Evolutionary conservation across 2,329 filamentous ascomycete genomes (phyloP).

Genomic region (Claviceps purpurea): DNA sequence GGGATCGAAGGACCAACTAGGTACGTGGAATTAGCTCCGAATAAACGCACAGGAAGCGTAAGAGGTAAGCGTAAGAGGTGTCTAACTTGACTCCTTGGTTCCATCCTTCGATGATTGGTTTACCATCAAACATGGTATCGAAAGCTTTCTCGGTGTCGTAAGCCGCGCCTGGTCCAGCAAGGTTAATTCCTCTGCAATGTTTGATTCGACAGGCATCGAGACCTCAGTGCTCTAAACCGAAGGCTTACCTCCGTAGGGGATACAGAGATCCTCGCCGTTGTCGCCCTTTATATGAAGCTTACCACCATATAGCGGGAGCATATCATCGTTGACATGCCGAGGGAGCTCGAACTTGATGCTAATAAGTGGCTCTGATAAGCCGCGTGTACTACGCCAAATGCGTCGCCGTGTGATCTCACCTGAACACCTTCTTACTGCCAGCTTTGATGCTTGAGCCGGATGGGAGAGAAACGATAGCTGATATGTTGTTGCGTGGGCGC

Average conservation of each 20-base stretch:
- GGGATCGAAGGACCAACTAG: conserved; percentile 21
- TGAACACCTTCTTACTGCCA: conserved; percentile 15
- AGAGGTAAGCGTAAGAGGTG: neutral
- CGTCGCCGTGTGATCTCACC: conserved; percentile 10
- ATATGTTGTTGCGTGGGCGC: conserved; percentile 14
- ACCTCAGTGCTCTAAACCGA: too few species aligned
- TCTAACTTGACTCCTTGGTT: conserved; percentile 8
- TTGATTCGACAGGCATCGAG: neutral
- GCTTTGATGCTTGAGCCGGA: conserved; percentile 14
- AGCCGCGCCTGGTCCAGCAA: conserved; percentile 16
- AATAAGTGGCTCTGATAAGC: conserved; percentile 3
- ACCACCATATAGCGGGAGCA: conserved; percentile 30
- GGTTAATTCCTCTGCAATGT: neutral
- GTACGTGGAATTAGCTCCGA: neutral
- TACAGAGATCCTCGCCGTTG: conserved; percentile 25
- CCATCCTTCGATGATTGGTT: conserved; percentile 11
- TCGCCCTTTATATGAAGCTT: conserved; percentile 28
- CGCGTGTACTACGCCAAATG: neutral
- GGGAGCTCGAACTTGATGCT: conserved; percentile 19
- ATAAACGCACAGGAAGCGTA: neutral
- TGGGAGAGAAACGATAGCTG: conserved; percentile 18
- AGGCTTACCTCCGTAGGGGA: conserved; percentile 26
- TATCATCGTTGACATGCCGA: conserved; percentile 16
- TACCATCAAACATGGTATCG: conserved; percentile 20
- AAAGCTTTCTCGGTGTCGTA: conserved; percentile 27